Conservation (phyloP, 2,329 filamentous ascomycete species). For the Trichothecium sympodiale region DNA sequence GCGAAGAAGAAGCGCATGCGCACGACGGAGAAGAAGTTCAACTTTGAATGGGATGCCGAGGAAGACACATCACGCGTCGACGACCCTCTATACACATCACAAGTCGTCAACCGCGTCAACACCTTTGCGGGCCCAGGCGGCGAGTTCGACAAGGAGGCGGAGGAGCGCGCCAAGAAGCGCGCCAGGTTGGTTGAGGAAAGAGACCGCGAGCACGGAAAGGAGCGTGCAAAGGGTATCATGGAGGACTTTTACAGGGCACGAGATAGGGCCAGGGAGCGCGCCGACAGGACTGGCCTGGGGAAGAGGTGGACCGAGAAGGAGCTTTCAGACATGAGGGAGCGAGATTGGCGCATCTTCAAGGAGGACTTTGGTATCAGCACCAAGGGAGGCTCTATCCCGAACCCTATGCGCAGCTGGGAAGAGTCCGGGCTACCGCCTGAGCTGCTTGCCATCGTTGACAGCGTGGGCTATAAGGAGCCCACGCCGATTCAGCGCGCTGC, state of each 20-base stretch:
- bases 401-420: slow-evolving; percentile 90
- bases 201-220: slow-evolving; percentile 64
- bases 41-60: slow-evolving; percentile 93
- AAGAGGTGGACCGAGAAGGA: slow-evolving; percentile 95
- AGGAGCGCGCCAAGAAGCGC: slow-evolving; percentile 43
- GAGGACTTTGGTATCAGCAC: slow-evolving; percentile 96
- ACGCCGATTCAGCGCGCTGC: slow-evolving; percentile 87
- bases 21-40: slow-evolving; percentile 94
- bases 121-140: slow-evolving; percentile 38
- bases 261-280: slow-evolving; percentile 57
- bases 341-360: slow-evolving; percentile 99
- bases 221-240: slow-evolving; percentile 68
- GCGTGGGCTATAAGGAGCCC: slow-evolving; percentile 85
- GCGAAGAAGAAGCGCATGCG: slow-evolving; percentile 92
- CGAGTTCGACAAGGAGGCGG: slow-evolving; percentile 41
- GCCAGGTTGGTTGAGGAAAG: slow-evolving; percentile 62
- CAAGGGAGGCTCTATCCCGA: slow-evolving; percentile 83
- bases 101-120: slow-evolving; percentile 17
- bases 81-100: slow-evolving; percentile 59
- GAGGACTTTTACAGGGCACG: slow-evolving; percentile 64
- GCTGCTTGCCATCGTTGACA: slow-evolving; percentile 69
- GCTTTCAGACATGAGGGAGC: slow-evolving; percentile 85
- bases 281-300: slow-evolving; percentile 63
- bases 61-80: slow-evolving; percentile 67
- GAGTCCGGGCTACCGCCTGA: slow-evolving; percentile 72